Evolutionary conservation across 2,329 filamentous ascomycete genomes (phyloP), one percentile per base, ranked within the genome.

Genomic region (Hypoxylon sp.): DNA sequence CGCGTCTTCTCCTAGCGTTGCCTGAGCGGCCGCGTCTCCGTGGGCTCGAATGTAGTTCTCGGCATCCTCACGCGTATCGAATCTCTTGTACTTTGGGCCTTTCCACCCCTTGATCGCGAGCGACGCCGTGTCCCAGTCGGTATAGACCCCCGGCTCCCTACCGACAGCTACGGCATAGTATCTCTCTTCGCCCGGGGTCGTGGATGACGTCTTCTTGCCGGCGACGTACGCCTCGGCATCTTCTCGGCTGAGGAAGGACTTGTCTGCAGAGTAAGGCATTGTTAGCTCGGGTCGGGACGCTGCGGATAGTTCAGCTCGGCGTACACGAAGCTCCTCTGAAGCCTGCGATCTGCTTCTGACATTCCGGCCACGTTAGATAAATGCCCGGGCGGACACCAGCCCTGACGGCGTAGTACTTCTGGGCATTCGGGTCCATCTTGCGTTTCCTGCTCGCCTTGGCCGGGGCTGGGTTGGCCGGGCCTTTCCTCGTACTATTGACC

Each of bases 141-240:
- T 79, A 70, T 85, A 88, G 24, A 88, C 82, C 26, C 86, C 86
- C 1, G 85, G 82, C 15, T 73, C 74, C 38, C 75, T 77, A n/a
- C 85, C 86, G 4, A 83, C 77, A 1, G 85, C 86, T 4, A 88
- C 83, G 3, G 81, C 86, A 68, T 88, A 88, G 72, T 81, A 88
- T 45, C 77, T 79, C 46, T 77, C 70, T 41, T 79, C 76, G 35
- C 77, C 72, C 18, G 76, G 68, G 17, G 75, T 68, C 13, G 75
- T 70, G 11, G 70, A 65, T 2, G 71, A 72, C 6, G 73, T 73
- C 54, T 82, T 81, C 64, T 81, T 82, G 42, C 90, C 90, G 1
- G 82, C 85, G 21, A 91, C 80, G 71, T 91, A 97, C 1, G 85
- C 86, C 68, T 90, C 83, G n/a, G 94, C 94, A 58, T 97, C 92